Evolutionary conservation across 2,329 filamentous ascomycete genomes (phyloP), one percentile per base, ranked within the genome.

Genomic region (Ophiostoma quercus): DNA sequence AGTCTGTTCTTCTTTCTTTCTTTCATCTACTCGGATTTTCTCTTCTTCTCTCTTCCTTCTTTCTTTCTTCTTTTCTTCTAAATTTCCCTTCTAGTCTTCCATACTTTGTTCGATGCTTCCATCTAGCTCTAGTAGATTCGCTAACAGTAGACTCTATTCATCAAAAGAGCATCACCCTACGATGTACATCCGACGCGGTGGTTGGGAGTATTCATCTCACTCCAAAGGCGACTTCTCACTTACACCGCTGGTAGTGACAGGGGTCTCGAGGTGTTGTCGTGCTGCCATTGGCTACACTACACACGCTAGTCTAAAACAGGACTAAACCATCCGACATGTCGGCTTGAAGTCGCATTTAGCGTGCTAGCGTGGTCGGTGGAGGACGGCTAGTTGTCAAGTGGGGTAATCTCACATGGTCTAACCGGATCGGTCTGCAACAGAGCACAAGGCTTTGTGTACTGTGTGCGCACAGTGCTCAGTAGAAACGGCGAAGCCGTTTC

Each of bases 161-260:
- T 34, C 34, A 34, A 34, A 34, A 34, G 8, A 34, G 34, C 25
- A 29, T 29, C 2, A 34, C 34, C 34, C 34, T 34, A 34, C 34
- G 25, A 34, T 34, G 25, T 8, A 34, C 5, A 34, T 6, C 6
- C 4, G 51, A 57, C 29, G 51, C 51, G 51, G 51, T 57, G 51
- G 51, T 25, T 57, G 51, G 51, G 51, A 57, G 51, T 57, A 57
- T 51, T 7, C 47, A 51, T n/a, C 12, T 41, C 9, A 47, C 19
- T 47, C 43, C 43, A 47, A 47, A 25, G 25, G 51, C 51, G 51
- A 25, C 25, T 22, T 8, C 22, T 25, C 51, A 62, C 57, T 62
- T 32, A 62, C 57, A 62, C 57, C 57, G 57, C 51, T 25, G 51
- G 51, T 57, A 57, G 51, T 57, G 51, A 5, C 51, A 57, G 51